A percentile compares a stretch with the other conserved stretches of the same genome.
Conservation (phyloP, 108 stramenopile species). For the Nitzschia sp. region DNA sequence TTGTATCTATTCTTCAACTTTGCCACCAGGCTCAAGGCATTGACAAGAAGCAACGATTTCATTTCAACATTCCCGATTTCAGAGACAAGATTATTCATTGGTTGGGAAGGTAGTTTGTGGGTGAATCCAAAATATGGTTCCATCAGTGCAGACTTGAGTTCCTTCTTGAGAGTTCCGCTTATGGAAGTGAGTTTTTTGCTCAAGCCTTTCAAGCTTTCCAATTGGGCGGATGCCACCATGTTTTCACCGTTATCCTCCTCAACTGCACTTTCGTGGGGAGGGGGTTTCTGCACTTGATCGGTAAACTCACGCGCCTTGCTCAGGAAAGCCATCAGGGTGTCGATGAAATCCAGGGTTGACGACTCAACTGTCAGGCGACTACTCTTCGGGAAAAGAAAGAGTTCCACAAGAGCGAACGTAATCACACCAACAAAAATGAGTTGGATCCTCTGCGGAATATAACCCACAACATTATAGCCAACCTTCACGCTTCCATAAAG, state of each 20-base stretch:
- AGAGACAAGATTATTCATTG: conserved; percentile 10
- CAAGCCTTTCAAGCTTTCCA: not conserved
- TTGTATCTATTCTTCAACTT: no score
- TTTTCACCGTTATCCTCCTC: not conserved
- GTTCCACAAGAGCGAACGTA: conserved; percentile 41
- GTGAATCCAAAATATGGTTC: conserved; percentile 28
- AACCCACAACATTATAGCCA: conserved; percentile 29
- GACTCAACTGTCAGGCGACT: conserved; percentile 41
- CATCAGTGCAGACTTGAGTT: conserved; percentile 14
- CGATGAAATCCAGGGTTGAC: conserved; percentile 36
- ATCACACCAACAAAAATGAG: conserved; percentile 50
- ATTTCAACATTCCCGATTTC: conserved; percentile 3
- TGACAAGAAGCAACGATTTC: conserved; percentile 4
- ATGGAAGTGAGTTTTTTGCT: not conserved
- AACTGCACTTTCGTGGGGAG: not conserved
- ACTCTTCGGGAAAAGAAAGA: conserved; percentile 39
- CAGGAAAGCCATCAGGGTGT: conserved; percentile 27
- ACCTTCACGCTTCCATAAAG: conserved; percentile 44
- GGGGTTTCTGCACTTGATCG: not conserved
- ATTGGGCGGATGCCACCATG: not conserved
- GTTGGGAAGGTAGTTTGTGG: conserved; percentile 3
- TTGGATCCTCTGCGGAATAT: conserved; percentile 44
- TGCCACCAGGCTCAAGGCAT: conserved; percentile 6
- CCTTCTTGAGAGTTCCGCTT: conserved; percentile 12
- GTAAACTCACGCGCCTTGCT: conserved; percentile 6